Percentiles rank a stretch among this genome's conserved stretches.
Conservation (phyloP, 176 grass and related monocot species). For the Triticum urartu region DNA sequence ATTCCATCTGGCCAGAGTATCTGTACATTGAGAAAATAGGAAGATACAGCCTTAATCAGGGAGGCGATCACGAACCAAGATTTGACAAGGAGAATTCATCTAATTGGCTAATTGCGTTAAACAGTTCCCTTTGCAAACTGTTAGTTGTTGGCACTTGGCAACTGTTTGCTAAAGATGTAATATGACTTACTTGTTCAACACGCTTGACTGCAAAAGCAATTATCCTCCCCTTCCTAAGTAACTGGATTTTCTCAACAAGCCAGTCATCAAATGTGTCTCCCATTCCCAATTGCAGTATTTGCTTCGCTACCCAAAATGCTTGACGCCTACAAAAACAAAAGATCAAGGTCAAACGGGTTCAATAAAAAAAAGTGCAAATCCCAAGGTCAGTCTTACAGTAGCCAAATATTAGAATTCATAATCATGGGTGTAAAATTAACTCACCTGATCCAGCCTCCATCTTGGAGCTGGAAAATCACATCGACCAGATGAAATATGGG, state of each 20-base stretch:
- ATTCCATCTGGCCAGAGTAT: slow-evolving; percentile 99
- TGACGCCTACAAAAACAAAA: slow-evolving; percentile 67
- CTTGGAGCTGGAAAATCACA: slow-evolving; percentile 96
- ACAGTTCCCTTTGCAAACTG: background rate
- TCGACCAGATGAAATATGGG: slow-evolving; percentile 95
- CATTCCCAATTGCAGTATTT: slow-evolving; percentile 98
- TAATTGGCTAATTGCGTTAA: slow-evolving; percentile 5
- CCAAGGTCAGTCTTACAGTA: slow-evolving; percentile 3
- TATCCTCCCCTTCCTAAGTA: slow-evolving; percentile 80
- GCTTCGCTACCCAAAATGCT: slow-evolving; percentile 99
- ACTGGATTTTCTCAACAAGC: slow-evolving; percentile 97
- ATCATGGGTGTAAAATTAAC: slow-evolving; percentile 31
- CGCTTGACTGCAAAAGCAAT: slow-evolving; percentile 86
- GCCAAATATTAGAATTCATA: slow-evolving; percentile 23
- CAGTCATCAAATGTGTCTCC: slow-evolving; percentile 99
- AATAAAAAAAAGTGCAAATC: background rate
- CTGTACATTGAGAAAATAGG: slow-evolving; percentile 45
- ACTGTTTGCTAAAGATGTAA: background rate
- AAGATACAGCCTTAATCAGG: slow-evolving; percentile 8
- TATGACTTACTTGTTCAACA: slow-evolving; percentile 78
- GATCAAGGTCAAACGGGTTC: background rate
- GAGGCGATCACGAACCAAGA: background rate
- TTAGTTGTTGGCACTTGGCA: background rate
- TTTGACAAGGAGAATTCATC: background rate
- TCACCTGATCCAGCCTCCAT: slow-evolving; percentile 96